These are phyloP conservation scores for Amylostereum chailletii DNA, from an alignment of 1,284 basidiomycete species.

Conservation along the genomic window DNA sequence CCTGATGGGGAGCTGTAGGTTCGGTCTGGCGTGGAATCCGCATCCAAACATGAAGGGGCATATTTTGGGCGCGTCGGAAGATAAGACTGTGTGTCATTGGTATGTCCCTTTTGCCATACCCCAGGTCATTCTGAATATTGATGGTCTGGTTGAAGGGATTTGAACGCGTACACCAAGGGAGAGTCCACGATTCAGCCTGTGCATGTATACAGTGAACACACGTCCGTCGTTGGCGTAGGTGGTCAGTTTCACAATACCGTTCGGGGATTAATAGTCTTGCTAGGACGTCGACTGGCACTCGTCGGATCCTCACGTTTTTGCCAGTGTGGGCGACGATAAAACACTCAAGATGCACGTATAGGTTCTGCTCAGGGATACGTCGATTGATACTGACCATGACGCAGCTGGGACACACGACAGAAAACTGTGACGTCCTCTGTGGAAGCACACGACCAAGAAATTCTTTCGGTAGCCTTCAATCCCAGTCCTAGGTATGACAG, in stretches of 20 bases:
- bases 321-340: constrained; percentile 95
- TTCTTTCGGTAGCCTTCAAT: constrained; percentile 81
- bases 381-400: constrained; percentile 2
- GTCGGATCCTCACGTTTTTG: constrained; percentile 79
- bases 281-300: constrained; percentile 98
- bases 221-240: constrained; percentile 82
- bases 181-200: constrained; percentile 77
- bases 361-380: neutral
- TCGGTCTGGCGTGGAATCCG: constrained; percentile 91
- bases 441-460: constrained; percentile 86
- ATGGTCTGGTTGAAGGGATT: constrained; percentile 54
- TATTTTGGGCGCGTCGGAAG: constrained; percentile 89
- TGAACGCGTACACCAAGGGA: constrained; percentile 82
- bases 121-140: constrained; percentile 2
- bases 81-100: constrained; percentile 96
- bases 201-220: constrained; percentile 80
- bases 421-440: constrained; percentile 65
- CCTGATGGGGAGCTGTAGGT: constrained; percentile 39
- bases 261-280: neutral
- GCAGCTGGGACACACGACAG: constrained; percentile 88
- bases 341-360: constrained; percentile 79
- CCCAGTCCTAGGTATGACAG: constrained; percentile 71
- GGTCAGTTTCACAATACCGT: neutral
- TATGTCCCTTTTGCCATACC: constrained; percentile 24
- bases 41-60: constrained; percentile 59